These are phyloP conservation scores for Gossypium anomalum DNA, from an alignment of 345 rosid genomes.

Conservation along the genomic window DNA sequence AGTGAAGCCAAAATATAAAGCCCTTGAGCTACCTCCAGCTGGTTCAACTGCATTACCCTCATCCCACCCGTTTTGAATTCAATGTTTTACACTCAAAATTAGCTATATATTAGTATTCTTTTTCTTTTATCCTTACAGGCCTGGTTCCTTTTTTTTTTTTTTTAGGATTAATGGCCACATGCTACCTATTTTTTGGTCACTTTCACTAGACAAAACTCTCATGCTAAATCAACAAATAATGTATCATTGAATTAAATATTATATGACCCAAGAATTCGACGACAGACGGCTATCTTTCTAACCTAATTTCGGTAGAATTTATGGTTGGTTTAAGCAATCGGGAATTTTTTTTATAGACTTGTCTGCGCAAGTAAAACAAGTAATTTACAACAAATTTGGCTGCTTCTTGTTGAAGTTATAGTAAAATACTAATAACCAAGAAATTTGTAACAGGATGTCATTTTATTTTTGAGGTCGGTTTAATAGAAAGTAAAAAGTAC, in stretches of 20 bases:
- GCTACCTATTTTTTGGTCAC: neutral
- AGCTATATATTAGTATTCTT: neutral
- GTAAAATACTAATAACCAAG: neutral
- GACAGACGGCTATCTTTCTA: neutral
- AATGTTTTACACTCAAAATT: neutral
- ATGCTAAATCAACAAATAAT: neutral
- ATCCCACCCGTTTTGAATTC: neutral
- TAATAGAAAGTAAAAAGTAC: too few species aligned
- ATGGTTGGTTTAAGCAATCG: neutral
- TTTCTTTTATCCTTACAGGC: neutral
- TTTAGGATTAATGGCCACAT: neutral
- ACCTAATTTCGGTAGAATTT: neutral
- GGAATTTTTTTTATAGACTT: neutral
- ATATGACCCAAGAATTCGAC: neutral
- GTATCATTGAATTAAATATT: neutral
- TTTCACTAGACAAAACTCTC: neutral
- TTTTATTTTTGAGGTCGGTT: too few species aligned
- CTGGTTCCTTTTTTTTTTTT: neutral
- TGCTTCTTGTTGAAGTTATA: neutral
- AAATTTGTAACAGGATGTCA: neutral
- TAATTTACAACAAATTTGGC: neutral
- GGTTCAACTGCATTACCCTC: neutral
- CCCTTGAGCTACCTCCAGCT: conserved; percentile 3
- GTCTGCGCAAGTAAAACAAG: neutral
- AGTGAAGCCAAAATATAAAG: neutral